Conservation (phyloP, 106 monocot genomes). For the Amphibolis antarctica region DNA sequence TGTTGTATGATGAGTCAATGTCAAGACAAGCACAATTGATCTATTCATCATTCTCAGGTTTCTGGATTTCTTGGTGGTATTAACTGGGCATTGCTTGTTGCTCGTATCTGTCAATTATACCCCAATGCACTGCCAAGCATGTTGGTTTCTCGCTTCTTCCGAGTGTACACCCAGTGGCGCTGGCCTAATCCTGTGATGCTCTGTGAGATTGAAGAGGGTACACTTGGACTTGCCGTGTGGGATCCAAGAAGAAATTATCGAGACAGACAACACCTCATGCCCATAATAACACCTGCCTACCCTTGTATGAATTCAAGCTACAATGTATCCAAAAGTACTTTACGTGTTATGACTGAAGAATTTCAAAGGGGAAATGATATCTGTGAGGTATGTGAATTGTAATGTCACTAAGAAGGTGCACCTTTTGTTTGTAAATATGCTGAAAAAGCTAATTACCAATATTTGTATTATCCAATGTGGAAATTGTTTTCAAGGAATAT, state of each 20-base stretch:
- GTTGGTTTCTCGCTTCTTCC: conserved; percentile 87
- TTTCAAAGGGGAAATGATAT: conserved; percentile 70
- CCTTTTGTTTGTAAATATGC: not conserved
- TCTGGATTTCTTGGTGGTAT: conserved; percentile 97
- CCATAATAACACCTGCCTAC: conserved; percentile 97
- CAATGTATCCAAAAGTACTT: conserved; percentile 82
- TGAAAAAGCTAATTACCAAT: not conserved
- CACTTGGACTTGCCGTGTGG: conserved; percentile 76
- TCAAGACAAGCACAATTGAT: conserved; percentile 1
- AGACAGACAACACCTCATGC: conserved; percentile 84
- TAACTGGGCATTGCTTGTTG: conserved; percentile 98
- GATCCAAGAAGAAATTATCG: conserved; percentile 81
- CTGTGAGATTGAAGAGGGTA: conserved; percentile 80
- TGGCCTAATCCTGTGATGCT: conserved; percentile 99
- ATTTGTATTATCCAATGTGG: too few species aligned
- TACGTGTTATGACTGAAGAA: conserved; percentile 85
- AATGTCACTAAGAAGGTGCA: not conserved
- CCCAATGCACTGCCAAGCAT: conserved; percentile 91
- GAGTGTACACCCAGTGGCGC: conserved; percentile 85
- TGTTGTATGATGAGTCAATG: not conserved
- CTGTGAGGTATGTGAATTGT: conserved; percentile 50
- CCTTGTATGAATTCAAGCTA: conserved; percentile 98
- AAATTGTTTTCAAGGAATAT: too few species aligned
- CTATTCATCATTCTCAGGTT: conserved; percentile 38
- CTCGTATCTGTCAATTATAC: conserved; percentile 89